phyloP scores from a whole-genome alignment of 2,329 filamentous ascomycete species.

The Fonsecaea multimorphosa region DNA sequence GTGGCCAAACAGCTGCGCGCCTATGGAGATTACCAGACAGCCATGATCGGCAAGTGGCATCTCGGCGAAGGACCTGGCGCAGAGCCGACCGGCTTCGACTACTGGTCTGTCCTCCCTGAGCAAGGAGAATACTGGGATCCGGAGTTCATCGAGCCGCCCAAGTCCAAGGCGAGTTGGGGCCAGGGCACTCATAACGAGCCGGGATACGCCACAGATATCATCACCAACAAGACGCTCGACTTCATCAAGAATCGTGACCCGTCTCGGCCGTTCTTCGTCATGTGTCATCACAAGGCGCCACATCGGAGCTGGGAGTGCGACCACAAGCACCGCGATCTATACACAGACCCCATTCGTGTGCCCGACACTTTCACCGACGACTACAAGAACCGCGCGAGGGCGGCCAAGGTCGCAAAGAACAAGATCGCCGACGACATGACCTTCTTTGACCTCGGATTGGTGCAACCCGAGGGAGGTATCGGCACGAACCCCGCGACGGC shows the following conservation, averaged over 20 bases:
- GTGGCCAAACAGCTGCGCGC: slow-evolving; percentile 58
- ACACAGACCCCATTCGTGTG: slow-evolving; percentile 54
- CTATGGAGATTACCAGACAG: slow-evolving; percentile 58
- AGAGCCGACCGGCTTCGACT: slow-evolving; percentile 60
- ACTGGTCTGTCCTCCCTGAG: slow-evolving; percentile 59
- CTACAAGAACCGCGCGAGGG: slow-evolving; percentile 60
- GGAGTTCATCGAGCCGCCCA: slow-evolving; percentile 53
- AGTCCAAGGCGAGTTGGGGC: slow-evolving; percentile 40
- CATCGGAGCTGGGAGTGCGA: slow-evolving; percentile 61
- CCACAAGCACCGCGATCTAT: slow-evolving; percentile 56
- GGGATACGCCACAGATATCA: slow-evolving; percentile 57
- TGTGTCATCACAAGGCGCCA: slow-evolving; percentile 64
- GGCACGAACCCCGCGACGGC: slow-evolving; percentile 42
- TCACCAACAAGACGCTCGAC: background rate
- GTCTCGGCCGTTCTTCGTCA: slow-evolving; percentile 59
- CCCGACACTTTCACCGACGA: slow-evolving; percentile 62
- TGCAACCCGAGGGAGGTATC: slow-evolving; percentile 58
- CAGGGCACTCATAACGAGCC: too few relatives aligned
- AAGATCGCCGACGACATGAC: slow-evolving; percentile 59
- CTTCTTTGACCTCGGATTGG: slow-evolving; percentile 59
- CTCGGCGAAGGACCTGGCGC: slow-evolving; percentile 55
- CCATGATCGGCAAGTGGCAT: slow-evolving; percentile 63
- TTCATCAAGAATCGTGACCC: slow-evolving; percentile 50
- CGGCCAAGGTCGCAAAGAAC: slow-evolving; percentile 60
- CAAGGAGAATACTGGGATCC: slow-evolving; percentile 62